Evolutionary conservation across 108 stramenopile species (phyloP).

Genomic region (Chaetoceros tenuissimus): DNA sequence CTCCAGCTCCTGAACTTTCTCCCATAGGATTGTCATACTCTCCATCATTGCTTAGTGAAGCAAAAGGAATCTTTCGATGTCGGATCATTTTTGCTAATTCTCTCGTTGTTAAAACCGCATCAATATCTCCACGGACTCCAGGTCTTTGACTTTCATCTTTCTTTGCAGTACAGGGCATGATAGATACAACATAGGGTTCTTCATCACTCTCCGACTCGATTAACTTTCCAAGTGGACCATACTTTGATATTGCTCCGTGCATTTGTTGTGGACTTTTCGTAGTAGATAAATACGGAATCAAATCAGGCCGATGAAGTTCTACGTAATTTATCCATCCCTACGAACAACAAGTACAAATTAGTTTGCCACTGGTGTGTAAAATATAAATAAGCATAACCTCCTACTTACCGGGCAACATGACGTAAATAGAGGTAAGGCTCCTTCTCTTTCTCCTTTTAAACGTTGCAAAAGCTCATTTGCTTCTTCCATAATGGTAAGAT

Average conservation of each 20-base stretch:
- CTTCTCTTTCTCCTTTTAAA: constrained; percentile 23
- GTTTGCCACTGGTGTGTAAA: too few relatives aligned
- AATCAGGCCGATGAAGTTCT: constrained; percentile 29
- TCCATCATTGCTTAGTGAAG: constrained; percentile 17
- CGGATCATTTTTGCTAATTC: constrained; percentile 28
- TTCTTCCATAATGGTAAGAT: constrained; percentile 54
- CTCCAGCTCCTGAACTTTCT: constrained; percentile 39
- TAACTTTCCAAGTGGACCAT: constrained; percentile 15
- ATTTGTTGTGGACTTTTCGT: constrained; percentile 30
- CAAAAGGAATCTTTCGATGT: constrained; percentile 19
- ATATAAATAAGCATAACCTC: too few relatives aligned
- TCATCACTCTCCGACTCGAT: constrained; percentile 11
- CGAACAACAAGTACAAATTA: too few relatives aligned
- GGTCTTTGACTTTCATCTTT: constrained; percentile 41
- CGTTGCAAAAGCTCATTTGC: constrained; percentile 39
- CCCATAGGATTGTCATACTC: constrained; percentile 33
- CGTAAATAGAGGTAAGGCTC: constrained; percentile 32
- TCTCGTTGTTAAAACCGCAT: constrained; percentile 39
- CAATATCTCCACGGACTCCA: constrained; percentile 26
- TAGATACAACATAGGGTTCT: constrained; percentile 26
- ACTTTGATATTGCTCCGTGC: constrained; percentile 12
- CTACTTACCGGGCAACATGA: constrained; percentile 50
- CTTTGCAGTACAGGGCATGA: constrained; percentile 48
- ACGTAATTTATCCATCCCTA: constrained; percentile 51
- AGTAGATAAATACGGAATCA: constrained; percentile 38